Evolutionary conservation across 2,329 filamentous ascomycete species (phyloP).

Genomic region (Alternaria novae-zelandiae): DNA sequence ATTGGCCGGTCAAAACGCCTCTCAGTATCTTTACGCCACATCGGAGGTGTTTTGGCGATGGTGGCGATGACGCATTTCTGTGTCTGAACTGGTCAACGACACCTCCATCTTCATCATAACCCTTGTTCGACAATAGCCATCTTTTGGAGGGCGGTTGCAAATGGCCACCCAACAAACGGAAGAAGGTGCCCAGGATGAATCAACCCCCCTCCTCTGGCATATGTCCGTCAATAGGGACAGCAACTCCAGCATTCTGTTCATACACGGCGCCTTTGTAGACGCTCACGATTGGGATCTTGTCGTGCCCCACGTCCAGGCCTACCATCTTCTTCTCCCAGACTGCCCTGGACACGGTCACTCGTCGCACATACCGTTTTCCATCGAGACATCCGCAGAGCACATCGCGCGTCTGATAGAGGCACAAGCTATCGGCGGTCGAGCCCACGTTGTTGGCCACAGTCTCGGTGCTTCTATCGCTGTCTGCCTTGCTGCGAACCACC

Average conservation of each 20-base stretch:
- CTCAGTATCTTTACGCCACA: background rate
- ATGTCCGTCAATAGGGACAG: background rate
- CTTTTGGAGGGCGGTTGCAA: background rate
- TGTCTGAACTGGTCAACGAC: background rate
- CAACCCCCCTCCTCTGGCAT: background rate
- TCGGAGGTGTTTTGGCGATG: background rate
- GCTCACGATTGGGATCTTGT: background rate
- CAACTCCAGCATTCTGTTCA: background rate
- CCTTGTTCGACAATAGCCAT: background rate
- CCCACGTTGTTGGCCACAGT: background rate
- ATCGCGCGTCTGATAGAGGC: background rate
- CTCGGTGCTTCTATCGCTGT: background rate
- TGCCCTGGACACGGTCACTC: background rate
- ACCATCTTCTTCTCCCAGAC: background rate
- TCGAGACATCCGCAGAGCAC: background rate
- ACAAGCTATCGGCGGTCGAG: background rate
- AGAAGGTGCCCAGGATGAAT: background rate
- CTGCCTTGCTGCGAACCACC: background rate
- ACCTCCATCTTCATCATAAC: background rate
- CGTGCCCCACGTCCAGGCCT: rapidly evolving
- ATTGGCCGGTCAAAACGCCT: background rate
- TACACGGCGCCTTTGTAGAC: background rate
- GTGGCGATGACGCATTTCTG: background rate
- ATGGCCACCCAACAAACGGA: background rate
- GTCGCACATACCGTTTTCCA: background rate